A percentile compares a stretch with the other conserved stretches of the same genome.
Conservation (phyloP, 1,284 basidiomycete species). For the Limonomyces culmigenus region DNA sequence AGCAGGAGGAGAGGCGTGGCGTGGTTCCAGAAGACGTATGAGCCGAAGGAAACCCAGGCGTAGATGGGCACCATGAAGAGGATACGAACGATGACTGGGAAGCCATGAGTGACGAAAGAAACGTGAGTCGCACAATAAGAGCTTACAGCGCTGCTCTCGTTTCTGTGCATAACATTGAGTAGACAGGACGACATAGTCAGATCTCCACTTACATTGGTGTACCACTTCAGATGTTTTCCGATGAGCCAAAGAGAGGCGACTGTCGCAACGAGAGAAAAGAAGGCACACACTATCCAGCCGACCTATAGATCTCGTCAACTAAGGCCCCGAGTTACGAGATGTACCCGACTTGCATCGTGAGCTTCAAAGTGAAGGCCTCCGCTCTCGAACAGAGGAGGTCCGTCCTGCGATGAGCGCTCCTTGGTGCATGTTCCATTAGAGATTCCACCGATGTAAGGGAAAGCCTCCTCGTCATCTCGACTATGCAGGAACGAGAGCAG, state of each 20-base stretch:
- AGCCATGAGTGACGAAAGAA: constrained; percentile 13
- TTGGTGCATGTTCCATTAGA: too few relatives aligned
- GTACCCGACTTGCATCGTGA: constrained; percentile 11
- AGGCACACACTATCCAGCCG: constrained; percentile 56
- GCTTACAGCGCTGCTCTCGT: constrained; percentile 48
- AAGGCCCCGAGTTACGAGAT: constrained; percentile 5
- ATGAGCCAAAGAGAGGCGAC: constrained; percentile 55
- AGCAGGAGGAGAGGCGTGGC: constrained; percentile 45
- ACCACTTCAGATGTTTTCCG: constrained; percentile 54
- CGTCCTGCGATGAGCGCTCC: constrained; percentile 20
- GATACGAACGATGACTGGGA: constrained; percentile 49
- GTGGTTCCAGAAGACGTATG: constrained; percentile 61
- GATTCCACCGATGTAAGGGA: too few relatives aligned
- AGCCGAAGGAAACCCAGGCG: constrained; percentile 45
- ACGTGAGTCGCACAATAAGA: constrained; percentile 4
- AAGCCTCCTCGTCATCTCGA: too few relatives aligned
- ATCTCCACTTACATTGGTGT: constrained; percentile 37
- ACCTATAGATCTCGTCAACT: constrained; percentile 23
- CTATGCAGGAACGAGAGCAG: too few relatives aligned
- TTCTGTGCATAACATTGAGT: constrained; percentile 23
- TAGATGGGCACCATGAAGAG: constrained; percentile 73
- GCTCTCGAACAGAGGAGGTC: constrained; percentile 41
- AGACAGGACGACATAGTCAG: not conserved
- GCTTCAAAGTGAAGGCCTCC: constrained; percentile 48
- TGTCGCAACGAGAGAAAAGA: constrained; percentile 39